Evolutionary conservation across 2,329 filamentous ascomycete species (phyloP), one percentile per base, ranked within the genome.

Genomic region (Penicillium sp.): DNA sequence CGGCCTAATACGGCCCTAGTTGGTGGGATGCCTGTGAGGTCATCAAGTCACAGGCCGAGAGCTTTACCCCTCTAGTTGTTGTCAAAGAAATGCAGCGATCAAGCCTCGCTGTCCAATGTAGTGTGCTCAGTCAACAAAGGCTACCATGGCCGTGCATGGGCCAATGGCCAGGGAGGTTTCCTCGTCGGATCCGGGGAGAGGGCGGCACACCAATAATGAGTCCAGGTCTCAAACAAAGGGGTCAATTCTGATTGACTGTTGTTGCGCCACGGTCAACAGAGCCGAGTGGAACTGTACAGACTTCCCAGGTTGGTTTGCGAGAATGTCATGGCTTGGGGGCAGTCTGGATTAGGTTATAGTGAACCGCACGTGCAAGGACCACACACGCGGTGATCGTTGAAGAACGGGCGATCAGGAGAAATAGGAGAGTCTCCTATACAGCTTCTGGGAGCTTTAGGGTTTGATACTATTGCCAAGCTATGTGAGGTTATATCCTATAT

Each of bases 361-460:
- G 53, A 31, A 39, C 47, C 47, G 44, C 61, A 62, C 62, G 62
- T 63, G 62, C 54, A 46, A 56, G 55, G 47, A 49, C 59, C 54
- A 59, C 52, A 56, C 48, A 59, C 48, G 62, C 61, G 62, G 61
- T 61, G 61, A 56, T 53, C 24, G 40, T 43, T 60, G 57, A 57
- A 62, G 56, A 56, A 56, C 9, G 59, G 34, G 47, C 54, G 58
- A 62, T 63, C 59, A 56, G 53, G 59, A 62, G 58, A 46, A 48
- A 55, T 60, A 60, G 57, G 54, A n/a, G 39, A 34, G n/a, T 8
- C 40, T 21, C 14, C 24, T 42, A 18, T 27, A 32, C 14, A 18
- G 18, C 18, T 29, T 34, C 8, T 34, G 8, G 32, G 10, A 34
- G 10, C 11, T 34, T 34, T 34, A 27, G 38, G 18, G n/a, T 40